Evolutionary conservation across 495 filamentous ascomycete species (phyloP).

Genomic region (Tuber microsphaerosporum): DNA sequence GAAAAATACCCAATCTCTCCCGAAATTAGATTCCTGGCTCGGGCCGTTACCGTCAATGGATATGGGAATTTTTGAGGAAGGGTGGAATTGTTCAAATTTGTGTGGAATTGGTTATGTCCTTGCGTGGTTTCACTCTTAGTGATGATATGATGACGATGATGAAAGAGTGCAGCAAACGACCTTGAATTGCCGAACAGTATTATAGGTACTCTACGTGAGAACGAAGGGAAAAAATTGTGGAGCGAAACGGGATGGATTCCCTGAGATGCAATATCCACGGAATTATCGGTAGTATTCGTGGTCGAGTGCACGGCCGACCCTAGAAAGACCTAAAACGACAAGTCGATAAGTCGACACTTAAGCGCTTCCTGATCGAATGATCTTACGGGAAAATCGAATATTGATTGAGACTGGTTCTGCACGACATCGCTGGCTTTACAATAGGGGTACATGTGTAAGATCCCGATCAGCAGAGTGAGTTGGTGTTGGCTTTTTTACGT

Average conservation of each 20-base stretch:
- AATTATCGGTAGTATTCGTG: neutral
- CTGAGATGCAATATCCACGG: neutral
- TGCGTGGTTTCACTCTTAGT: neutral
- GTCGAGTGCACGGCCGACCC: neutral
- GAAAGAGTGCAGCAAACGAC: neutral
- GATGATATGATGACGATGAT: neutral
- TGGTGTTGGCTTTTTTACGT: slow-evolving; percentile 16
- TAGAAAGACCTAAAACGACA: neutral
- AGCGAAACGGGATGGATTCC: neutral
- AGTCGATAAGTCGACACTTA: neutral
- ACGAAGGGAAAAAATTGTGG: neutral
- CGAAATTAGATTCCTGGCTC: neutral
- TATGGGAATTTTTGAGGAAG: neutral
- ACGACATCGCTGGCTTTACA: slow-evolving; percentile 36
- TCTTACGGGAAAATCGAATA: slow-evolving; percentile 27
- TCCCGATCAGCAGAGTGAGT: slow-evolving; percentile 14
- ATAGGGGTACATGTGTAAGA: slow-evolving; percentile 36
- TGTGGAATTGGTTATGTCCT: neutral
- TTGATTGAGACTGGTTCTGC: slow-evolving; percentile 31
- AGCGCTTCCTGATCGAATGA: slow-evolving; percentile 28
- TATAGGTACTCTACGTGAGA: neutral
- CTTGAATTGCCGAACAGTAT: neutral
- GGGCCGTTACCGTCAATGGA: neutral
- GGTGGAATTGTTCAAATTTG: neutral
- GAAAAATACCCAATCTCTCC: neutral